Base-by-base conservation (phyloP, 192 early-diverging fungal species). In the Mortierella claussenii region DNA sequence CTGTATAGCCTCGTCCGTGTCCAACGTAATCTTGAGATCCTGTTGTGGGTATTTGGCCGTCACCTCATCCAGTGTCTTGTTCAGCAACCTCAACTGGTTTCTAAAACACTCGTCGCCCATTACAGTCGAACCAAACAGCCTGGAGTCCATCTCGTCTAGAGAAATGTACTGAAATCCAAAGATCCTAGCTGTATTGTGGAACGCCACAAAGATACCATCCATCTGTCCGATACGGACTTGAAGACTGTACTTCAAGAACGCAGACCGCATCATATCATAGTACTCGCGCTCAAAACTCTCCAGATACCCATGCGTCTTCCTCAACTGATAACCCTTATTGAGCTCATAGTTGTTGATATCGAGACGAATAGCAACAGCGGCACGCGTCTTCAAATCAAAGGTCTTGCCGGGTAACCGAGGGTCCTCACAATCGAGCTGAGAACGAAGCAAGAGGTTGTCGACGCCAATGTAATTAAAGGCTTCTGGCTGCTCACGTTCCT, bases 81-180 rank as follows among this genome's bases (percentile, higher is more conserved):
- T 81, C 48, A 96, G 79, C 31, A 94, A 27, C 18, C 88, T 68
- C 12, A 95, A 36, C 11, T 88, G 75, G 11, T 86, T 69, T 44
- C 62, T 78, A 81, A 98, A 98, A 26, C 87, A 82, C 34, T 90
- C 84, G 42, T 90, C 85, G 2, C 90, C 96, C 46, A 88, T 90
- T 13, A 66, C 59, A 37, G 74, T 74, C 54, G 85, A 88, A 31
- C 95, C 93, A 81, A 87, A 96, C 21, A 98, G 58, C 0, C 86
- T 78, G 6, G 74, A 52, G 68, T 98, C 95, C 90, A 98, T 95
- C 60, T 94, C 89, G 32, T 88, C 86, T 28, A 93, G 68, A 5
- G 90, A 81, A 11, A 98, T 86, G 62, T 97, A 98, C 81, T 98
- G 93, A 76, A 98, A 98, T 20, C 96, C 96, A 88, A 98, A 97